Evolutionary conservation across 2,329 filamentous ascomycete species (phyloP).

Genomic region (Colletotrichum spinosum): DNA sequence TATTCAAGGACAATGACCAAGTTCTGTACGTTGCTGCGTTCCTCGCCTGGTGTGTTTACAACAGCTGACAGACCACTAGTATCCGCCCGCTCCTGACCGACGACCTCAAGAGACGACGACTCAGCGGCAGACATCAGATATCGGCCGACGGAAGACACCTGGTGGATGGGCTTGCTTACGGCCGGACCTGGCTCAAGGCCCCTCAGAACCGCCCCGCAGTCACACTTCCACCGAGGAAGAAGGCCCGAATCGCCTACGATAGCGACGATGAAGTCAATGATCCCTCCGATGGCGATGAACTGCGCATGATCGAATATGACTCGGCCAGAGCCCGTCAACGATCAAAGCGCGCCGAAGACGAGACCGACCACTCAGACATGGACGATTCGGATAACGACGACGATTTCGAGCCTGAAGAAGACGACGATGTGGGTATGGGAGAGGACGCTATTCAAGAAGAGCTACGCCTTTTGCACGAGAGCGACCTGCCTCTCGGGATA

Average conservation of each 20-base stretch:
- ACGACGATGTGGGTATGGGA: slow-evolving; percentile 39
- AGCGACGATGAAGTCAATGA: slow-evolving; percentile 54
- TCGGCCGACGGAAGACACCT: slow-evolving; percentile 81
- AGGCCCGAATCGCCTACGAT: slow-evolving; percentile 62
- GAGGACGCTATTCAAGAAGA: slow-evolving; percentile 48
- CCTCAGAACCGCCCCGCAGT: slow-evolving; percentile 73
- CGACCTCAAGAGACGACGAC: slow-evolving; percentile 77
- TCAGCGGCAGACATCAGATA: slow-evolving; percentile 86
- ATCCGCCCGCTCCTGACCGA: slow-evolving; percentile 82
- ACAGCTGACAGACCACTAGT: slow-evolving; percentile 54
- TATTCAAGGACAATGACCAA: slow-evolving; percentile 86
- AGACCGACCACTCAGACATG: slow-evolving; percentile 34
- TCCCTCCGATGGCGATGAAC: slow-evolving; percentile 42
- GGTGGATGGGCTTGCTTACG: slow-evolving; percentile 87
- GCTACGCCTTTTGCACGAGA: slow-evolving; percentile 55
- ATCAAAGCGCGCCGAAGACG: slow-evolving; percentile 34
- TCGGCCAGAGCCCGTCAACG: slow-evolving; percentile 39
- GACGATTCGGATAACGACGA: slow-evolving; percentile 40
- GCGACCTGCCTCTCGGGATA: slow-evolving; percentile 48
- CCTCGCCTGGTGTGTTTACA: background rate
- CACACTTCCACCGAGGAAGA: slow-evolving; percentile 80
- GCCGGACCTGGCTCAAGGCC: slow-evolving; percentile 74
- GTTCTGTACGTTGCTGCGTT: slow-evolving; percentile 71
- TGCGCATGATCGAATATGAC: slow-evolving; percentile 33
- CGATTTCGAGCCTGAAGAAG: slow-evolving; percentile 37